phyloP scores from a whole-genome alignment of 2,329 filamentous ascomycete species.

The Colletotrichum lini region DNA sequence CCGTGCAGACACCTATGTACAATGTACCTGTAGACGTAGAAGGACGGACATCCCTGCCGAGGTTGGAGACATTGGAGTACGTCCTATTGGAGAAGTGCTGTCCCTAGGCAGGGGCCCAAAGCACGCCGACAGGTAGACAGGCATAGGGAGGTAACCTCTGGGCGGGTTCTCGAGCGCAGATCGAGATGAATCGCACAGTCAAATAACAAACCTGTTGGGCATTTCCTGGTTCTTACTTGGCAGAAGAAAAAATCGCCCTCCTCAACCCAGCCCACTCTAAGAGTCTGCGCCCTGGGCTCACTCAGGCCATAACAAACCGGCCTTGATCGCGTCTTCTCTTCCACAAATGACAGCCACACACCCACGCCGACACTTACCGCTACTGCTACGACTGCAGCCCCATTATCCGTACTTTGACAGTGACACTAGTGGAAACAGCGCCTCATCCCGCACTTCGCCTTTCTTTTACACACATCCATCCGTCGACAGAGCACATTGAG shows the following conservation, averaged over 20 bases:
- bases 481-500: slow-evolving; percentile 6
- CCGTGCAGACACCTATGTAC: not conserved
- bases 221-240: not conserved
- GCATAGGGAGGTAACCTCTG: not conserved
- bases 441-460: slow-evolving; percentile 10
- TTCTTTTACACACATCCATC: slow-evolving; percentile 24
- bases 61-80: not conserved
- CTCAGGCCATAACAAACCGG: slow-evolving; percentile 1
- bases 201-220: not conserved
- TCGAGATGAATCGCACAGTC: slow-evolving; percentile 20
- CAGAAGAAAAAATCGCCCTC: not conserved
- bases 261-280: not conserved
- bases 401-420: slow-evolving; percentile 3
- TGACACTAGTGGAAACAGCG: slow-evolving; percentile 11
- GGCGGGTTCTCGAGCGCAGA: slow-evolving; percentile 18
- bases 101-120: not conserved
- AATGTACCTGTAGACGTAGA: too few relatives aligned
- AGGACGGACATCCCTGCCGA: not conserved
- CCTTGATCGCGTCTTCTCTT: not conserved
- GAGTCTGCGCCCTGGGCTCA: not conserved
- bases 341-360: slow-evolving; percentile 5
- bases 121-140: not conserved
- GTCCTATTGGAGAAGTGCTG: not conserved
- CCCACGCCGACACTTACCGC: slow-evolving; percentile 5
- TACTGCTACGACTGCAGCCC: slow-evolving; percentile 2